These are phyloP conservation scores for Macrotyloma uniflorum DNA, from an alignment of 306 rosid species.

Conservation along the genomic window DNA sequence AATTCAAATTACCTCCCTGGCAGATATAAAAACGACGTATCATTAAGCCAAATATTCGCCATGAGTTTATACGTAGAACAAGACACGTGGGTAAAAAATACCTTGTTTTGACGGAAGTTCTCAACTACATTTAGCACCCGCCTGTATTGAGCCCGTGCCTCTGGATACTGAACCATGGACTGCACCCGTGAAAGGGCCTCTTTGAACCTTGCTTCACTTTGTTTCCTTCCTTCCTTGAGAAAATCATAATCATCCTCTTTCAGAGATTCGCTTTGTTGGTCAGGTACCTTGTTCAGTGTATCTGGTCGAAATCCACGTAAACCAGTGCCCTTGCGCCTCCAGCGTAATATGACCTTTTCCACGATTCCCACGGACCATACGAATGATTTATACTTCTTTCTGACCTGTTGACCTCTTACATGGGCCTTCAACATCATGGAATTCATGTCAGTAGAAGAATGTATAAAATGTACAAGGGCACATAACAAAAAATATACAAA, in stretches of 20 bases:
- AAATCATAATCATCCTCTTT: slow-evolving; percentile 79
- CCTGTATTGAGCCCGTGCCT: slow-evolving; percentile 90
- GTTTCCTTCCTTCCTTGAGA: slow-evolving; percentile 82
- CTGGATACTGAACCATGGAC: slow-evolving; percentile 96
- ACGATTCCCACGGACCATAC: slow-evolving; percentile 90
- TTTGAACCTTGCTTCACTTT: slow-evolving; percentile 78
- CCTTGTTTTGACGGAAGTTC: slow-evolving; percentile 74
- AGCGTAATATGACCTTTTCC: slow-evolving; percentile 83
- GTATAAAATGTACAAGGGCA: slow-evolving; percentile 6
- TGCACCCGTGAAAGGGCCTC: slow-evolving; percentile 90
- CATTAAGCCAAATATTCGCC: slow-evolving; percentile 24
- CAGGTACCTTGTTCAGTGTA: slow-evolving; percentile 42
- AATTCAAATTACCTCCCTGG: slow-evolving; percentile 51
- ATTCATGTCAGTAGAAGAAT: slow-evolving; percentile 45
- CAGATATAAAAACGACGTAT: background rate
- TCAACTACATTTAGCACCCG: slow-evolving; percentile 81
- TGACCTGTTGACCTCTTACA: slow-evolving; percentile 93
- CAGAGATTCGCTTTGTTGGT: slow-evolving; percentile 25
- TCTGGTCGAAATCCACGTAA: slow-evolving; percentile 76
- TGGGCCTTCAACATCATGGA: slow-evolving; percentile 68
- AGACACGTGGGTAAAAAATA: slow-evolving; percentile 21
- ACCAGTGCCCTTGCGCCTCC: slow-evolving; percentile 94
- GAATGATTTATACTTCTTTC: slow-evolving; percentile 69
- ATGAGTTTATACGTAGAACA: background rate
- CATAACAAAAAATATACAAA: background rate